Percentiles rank a stretch among this genome's conserved stretches.
Conservation (phyloP, 2,329 filamentous ascomycete genomes). For the Lasiodiplodia gonubiensis region DNA sequence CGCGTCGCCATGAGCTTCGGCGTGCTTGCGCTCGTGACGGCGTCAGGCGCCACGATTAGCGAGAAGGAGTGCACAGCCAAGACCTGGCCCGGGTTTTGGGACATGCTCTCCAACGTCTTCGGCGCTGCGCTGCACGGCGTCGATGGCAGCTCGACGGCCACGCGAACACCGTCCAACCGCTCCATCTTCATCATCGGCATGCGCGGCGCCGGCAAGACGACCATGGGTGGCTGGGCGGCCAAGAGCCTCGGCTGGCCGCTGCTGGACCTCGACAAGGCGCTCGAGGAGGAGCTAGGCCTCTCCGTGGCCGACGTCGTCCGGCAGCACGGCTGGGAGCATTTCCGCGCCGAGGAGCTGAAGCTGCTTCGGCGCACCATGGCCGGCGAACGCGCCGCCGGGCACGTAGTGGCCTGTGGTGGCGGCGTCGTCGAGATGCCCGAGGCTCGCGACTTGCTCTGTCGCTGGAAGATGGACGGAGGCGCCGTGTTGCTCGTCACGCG, state of each 20-base stretch:
- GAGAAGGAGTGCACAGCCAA: constrained; percentile 95
- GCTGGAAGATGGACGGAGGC: constrained; percentile 69
- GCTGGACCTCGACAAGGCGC: constrained; percentile 84
- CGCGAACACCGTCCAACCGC: no score
- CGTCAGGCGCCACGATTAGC: constrained; percentile 74
- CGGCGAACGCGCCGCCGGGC: constrained; percentile 69
- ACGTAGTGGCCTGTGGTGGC: constrained; percentile 92
- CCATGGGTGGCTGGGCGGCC: constrained; percentile 84
- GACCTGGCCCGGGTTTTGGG: constrained; percentile 99
- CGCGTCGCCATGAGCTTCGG: constrained; percentile 99
- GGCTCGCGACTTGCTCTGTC: constrained; percentile 74
- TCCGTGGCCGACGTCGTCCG: constrained; percentile 87
- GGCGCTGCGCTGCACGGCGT: constrained; percentile 75
- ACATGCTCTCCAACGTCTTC: constrained; percentile 80
- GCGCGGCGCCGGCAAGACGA: constrained; percentile 96
- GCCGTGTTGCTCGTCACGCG: constrained; percentile 89
- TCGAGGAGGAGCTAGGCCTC: constrained; percentile 75
- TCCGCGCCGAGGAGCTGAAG: constrained; percentile 77
- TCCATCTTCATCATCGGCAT: constrained; percentile 84
- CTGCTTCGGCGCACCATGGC: constrained; percentile 75
- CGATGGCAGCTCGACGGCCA: no score
- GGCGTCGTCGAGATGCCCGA: constrained; percentile 87
- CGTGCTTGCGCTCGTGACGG: constrained; percentile 76
- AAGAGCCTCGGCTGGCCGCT: constrained; percentile 76
- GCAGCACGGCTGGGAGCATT: constrained; percentile 82